These are phyloP conservation scores for Amylocarpus encephaloides DNA, from an alignment of 2,329 filamentous ascomycete species.

Conservation along the genomic window DNA sequence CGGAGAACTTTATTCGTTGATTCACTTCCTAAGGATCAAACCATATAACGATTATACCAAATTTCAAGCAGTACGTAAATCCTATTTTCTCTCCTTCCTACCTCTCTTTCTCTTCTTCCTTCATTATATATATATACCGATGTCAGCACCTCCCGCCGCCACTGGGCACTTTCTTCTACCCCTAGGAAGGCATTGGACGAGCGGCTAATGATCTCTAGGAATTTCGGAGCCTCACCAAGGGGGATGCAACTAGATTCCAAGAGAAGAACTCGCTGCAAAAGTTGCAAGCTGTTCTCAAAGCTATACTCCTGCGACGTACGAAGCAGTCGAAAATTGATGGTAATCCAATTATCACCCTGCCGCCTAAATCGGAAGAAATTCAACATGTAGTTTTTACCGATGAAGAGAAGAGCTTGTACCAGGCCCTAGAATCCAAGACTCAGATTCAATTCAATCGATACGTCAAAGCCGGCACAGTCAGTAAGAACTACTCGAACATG, in stretches of 20 bases:
- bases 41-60: conserved; percentile 62
- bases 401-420: conserved; percentile 61
- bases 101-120: not conserved
- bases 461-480: conserved; percentile 60
- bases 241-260: conserved; percentile 11
- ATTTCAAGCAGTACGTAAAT: conserved; percentile 49
- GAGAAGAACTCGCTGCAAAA: conserved; percentile 54
- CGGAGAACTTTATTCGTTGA: conserved; percentile 68
- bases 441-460: conserved; percentile 72
- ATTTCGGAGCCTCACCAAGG: conserved; percentile 28
- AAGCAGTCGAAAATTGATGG: conserved; percentile 77
- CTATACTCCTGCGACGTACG: conserved; percentile 74
- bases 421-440: conserved; percentile 57
- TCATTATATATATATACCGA: not conserved
- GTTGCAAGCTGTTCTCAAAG: conserved; percentile 69
- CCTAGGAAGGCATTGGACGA: no score
- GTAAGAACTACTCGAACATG: conserved; percentile 70
- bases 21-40: conserved; percentile 69
- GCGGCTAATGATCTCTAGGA: conserved; percentile 6
- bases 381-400: conserved; percentile 59
- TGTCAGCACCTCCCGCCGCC: not conserved
- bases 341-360: conserved; percentile 64
- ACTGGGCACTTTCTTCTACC: no score
- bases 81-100: conserved; percentile 14
- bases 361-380: conserved; percentile 55